Base-by-base conservation (phyloP, 2,329 filamentous ascomycete species). In the Cladorrhinum sp. region DNA sequence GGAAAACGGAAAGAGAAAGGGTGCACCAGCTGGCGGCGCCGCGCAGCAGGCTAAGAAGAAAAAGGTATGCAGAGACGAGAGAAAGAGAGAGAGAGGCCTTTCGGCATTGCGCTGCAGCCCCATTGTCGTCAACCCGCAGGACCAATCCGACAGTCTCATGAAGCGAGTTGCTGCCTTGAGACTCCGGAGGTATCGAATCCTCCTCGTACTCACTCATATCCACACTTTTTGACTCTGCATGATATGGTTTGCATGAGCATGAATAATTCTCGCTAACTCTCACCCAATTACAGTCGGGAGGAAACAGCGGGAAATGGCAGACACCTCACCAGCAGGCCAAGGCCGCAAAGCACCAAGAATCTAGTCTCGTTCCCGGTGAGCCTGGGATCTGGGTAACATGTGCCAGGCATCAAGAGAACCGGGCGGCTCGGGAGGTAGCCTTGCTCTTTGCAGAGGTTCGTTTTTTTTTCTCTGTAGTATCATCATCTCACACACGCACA, bases 321-420 rank as follows among this genome's bases (percentile, higher is more conserved):
- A 88, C 85, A 24, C 76, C 85, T 14, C 81, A 85, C 62, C 84
- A 87, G 51, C 78, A 80, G 68, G 74, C 76, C 33, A 86, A 82
- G 69, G 66, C 77, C 49, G 75, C 76, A 20, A 72, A 75, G 55
- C 72, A 74, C 62, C 74, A 75, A 65, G 79, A 79, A 46, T 78
- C 74, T 42, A 71, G 73, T 12, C 74, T 92, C 53, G 84, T 90
- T 67, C 78, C 87, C 4, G 89, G 89, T 4, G 88, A 92, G 69
- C 78, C 81, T 57, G 90, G 90, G 4, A 86, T 94, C 61, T 94
- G 89, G 89, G 87, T 88, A 26, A 92, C 90, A 0, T 93, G 89
- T 71, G 85, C 88, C 56, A 83, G 88, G 70, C 84, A 85, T 65
- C 88, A 89, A 77, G 89, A 91, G 74, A 80, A 79, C 48, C 88